phyloP scores from a whole-genome alignment of 139 green algal species.

The Chlorella sp. region DNA sequence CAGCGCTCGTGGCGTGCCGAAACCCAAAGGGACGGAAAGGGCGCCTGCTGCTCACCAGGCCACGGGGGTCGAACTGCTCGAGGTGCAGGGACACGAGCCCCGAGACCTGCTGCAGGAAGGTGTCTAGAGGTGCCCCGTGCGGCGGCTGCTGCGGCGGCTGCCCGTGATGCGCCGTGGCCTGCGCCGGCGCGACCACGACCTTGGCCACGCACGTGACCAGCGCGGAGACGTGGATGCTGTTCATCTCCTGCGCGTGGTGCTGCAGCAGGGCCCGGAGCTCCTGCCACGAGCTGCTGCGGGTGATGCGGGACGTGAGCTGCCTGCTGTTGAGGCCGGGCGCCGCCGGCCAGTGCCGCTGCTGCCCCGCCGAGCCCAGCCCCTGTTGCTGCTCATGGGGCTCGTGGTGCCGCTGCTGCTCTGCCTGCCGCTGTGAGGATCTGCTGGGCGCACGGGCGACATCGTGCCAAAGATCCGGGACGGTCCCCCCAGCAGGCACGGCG shows the following conservation, averaged over 20 bases:
- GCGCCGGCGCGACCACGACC: not conserved
- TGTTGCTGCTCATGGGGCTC: too few relatives aligned
- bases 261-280: slow-evolving; percentile 7
- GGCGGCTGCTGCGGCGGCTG: not conserved
- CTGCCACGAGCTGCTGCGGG: slow-evolving; percentile 4
- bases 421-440: too few relatives aligned
- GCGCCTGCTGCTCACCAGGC: not conserved
- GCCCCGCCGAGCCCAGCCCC: too few relatives aligned
- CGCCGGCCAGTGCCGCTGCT: too few relatives aligned
- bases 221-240: slow-evolving; percentile 17
- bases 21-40: not conserved
- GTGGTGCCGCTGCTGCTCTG: too few relatives aligned
- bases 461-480: too few relatives aligned
- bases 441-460: too few relatives aligned
- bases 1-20: not conserved
- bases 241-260: slow-evolving; percentile 2
- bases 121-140: not conserved
- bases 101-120: slow-evolving; percentile 17
- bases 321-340: too few relatives aligned
- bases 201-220: slow-evolving; percentile 24
- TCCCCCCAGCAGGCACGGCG: too few relatives aligned
- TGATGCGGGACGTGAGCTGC: slow-evolving; percentile 5
- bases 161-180: not conserved
- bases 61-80: slow-evolving; percentile 1
- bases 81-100: slow-evolving; percentile 10